phyloP scores from a whole-genome alignment of 495 filamentous ascomycete genomes.

The Neurospora cerealis region DNA sequence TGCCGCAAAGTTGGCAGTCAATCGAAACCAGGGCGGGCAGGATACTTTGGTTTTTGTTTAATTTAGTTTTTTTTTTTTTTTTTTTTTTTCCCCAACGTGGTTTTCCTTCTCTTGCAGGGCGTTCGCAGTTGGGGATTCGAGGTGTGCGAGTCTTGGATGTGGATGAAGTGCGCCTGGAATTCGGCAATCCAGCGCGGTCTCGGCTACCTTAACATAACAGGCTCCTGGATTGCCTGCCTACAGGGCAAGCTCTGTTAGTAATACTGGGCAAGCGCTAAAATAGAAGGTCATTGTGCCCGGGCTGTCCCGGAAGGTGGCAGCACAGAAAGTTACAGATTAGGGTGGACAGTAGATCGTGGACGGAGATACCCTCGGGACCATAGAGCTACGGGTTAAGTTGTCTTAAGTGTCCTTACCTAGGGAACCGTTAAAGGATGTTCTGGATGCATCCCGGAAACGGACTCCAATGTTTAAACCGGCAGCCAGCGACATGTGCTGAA shows the following conservation, averaged over 20 bases:
- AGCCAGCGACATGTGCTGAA: not conserved
- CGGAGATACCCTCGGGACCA: not conserved
- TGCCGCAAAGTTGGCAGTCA: not conserved
- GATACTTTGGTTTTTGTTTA: not conserved
- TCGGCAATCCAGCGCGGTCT: not conserved
- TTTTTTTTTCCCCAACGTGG: not conserved
- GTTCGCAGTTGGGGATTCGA: not conserved
- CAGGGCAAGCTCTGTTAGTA: not conserved
- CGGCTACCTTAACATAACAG: not conserved
- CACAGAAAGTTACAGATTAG: not conserved
- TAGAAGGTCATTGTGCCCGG: not conserved
- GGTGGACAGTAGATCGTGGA: not conserved
- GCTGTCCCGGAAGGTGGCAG: not conserved
- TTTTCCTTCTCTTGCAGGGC: not conserved
- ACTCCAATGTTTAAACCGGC: not conserved
- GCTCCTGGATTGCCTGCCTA: not conserved
- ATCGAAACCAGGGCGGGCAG: not conserved
- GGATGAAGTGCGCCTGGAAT: not conserved
- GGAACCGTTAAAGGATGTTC: not conserved
- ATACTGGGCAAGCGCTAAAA: not conserved
- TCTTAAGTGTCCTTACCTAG: not conserved
- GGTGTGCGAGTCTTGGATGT: not conserved
- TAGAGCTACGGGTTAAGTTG: not conserved
- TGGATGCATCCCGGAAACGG: not conserved
- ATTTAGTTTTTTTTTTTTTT: not conserved